These are phyloP conservation scores for Suhomyces maxii DNA, from an alignment of 1,139 yeast species.

Conservation along the genomic window DNA sequence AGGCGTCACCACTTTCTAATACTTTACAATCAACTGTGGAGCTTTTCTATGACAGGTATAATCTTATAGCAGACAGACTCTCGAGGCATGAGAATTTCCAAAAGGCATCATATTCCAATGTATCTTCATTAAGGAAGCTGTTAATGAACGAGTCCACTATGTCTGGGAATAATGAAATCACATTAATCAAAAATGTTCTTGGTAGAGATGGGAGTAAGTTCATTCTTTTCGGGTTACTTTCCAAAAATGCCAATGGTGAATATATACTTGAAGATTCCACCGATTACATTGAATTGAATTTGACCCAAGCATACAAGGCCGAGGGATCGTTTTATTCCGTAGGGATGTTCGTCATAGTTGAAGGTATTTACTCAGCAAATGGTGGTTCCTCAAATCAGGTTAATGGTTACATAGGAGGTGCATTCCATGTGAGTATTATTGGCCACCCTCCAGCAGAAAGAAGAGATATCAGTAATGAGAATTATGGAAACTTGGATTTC, in stretches of 20 bases:
- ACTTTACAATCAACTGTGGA: conserved; percentile 26
- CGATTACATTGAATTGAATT: conserved; percentile 71
- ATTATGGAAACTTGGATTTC: conserved; percentile 78
- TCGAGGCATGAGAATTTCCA: conserved; percentile 76
- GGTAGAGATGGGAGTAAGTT: conserved; percentile 83
- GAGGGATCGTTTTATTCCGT: conserved; percentile 70
- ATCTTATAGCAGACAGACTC: conserved; percentile 65
- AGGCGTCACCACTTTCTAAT: conserved; percentile 13
- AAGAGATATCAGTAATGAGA: conserved; percentile 63
- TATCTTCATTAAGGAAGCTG: conserved; percentile 35
- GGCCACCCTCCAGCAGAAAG: conserved; percentile 90
- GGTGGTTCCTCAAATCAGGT: conserved; percentile 41
- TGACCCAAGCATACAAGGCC: conserved; percentile 64
- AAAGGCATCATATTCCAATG: conserved; percentile 44
- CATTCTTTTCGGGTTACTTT: conserved; percentile 73
- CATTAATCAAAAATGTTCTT: conserved; percentile 75
- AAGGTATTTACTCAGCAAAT: conserved; percentile 77
- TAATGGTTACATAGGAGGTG: conserved; percentile 39
- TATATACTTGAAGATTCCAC: conserved; percentile 81
- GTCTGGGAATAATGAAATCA: conserved; percentile 51
- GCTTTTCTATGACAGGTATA: conserved; percentile 48
- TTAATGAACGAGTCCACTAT: conserved; percentile 15
- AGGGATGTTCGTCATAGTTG: conserved; percentile 80
- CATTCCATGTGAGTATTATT: conserved; percentile 71
- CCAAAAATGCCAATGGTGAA: conserved; percentile 63